Base-by-base conservation (phyloP, 495 filamentous ascomycete species). In the Annulohypoxylon moriforme region DNA sequence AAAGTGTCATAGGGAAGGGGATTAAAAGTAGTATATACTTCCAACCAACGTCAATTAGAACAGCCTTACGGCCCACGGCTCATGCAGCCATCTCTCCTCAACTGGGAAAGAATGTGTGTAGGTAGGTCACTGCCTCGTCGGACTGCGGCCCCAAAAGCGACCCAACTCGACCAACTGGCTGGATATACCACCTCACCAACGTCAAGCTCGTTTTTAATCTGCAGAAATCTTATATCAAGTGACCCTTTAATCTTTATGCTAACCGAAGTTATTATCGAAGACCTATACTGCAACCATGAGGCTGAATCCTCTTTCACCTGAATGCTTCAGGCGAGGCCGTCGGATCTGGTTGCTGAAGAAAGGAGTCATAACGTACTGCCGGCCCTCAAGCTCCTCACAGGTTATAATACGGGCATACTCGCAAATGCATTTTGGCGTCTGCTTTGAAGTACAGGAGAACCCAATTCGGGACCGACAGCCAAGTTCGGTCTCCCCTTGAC, bases 11-110 rank as follows among this genome's bases (percentile, higher is more conserved):
- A 38, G 29, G n/a, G 29, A 29, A 18, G 46, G 57, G 18, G 52
- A 50, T 22, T 29, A 33, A 11, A 59, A 22, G 42, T 60, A 24
- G 36, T 55, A 59, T 59, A 42, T 22, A 11, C 1, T 44, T 36
- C 50, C 66, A 69, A 69, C 71, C 66, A 73, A 73, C 66, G 42
- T 60, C 34, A 59, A 8, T 13, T 60, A 31, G 47, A 46, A 69
- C 71, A 73, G 71, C 71, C 71, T 73, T 73, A 73, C 44, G 62
- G 66, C 57, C 71, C 67, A 47, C 40, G 20, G 22, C 16, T 36
- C 33, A 69, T 69, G 71, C 71, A 61, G 22, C 71, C 71, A 50
- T 66, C 38, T 57, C 62, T 52, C 50, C 36, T 57, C 24, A 40
- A 63, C 42, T 46, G 18, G 33, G 10, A 55, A n/a, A 29, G 18